Evolutionary conservation across 805 yeast genomes (phyloP).

Genomic region (Spathaspora arborariae): DNA sequence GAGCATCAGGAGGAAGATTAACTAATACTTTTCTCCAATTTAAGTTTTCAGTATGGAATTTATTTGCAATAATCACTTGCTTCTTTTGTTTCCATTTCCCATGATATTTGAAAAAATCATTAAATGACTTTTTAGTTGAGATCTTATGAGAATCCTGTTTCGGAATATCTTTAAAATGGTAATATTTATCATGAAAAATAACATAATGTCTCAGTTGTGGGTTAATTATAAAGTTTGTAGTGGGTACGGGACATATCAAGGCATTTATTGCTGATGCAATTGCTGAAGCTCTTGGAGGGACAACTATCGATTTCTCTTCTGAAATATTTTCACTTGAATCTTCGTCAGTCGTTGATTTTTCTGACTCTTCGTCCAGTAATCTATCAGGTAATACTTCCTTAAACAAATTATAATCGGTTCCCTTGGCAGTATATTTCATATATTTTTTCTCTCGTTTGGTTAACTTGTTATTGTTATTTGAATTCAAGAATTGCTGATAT

Average conservation of each 20-base stretch:
- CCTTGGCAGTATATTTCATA: constrained; percentile 19
- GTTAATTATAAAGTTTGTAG: constrained; percentile 25
- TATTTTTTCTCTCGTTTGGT: constrained; percentile 16
- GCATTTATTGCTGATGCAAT: constrained; percentile 40
- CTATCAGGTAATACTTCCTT: constrained; percentile 3
- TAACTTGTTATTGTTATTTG: background rate
- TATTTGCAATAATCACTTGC: constrained; percentile 39
- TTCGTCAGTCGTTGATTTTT: constrained; percentile 10
- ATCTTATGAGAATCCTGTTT: constrained; percentile 13
- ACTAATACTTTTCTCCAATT: constrained; percentile 45
- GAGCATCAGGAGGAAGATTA: constrained; percentile 43
- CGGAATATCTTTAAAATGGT: constrained; percentile 29
- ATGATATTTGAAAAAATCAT: constrained; percentile 21
- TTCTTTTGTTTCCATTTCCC: constrained; percentile 32
- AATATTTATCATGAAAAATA: constrained; percentile 41
- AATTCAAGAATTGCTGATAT: constrained; percentile 16
- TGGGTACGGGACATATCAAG: constrained; percentile 37
- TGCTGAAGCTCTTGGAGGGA: constrained; percentile 44
- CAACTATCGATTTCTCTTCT: constrained; percentile 11
- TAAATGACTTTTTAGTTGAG: constrained; percentile 1
- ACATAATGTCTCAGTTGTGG: constrained; percentile 34
- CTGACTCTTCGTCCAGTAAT: background rate
- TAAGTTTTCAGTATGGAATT: constrained; percentile 33
- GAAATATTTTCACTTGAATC: constrained; percentile 4
- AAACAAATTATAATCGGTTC: constrained; percentile 13